Conservation (phyloP, 345 rosid species). For the Aquilaria yunnanensis region DNA sequence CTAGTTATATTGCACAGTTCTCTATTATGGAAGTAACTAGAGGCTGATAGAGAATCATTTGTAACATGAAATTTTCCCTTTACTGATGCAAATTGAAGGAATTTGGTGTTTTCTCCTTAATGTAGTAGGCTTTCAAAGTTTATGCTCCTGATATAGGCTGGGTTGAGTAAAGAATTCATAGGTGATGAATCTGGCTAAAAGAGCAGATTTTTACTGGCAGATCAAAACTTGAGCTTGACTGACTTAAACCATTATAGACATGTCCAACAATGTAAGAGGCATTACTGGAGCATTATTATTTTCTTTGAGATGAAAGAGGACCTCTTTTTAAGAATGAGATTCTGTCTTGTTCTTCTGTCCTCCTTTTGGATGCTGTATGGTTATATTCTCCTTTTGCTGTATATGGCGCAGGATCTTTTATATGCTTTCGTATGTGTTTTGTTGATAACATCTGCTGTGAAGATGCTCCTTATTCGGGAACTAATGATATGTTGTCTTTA, state of each 20-base stretch:
- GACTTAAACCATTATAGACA: no score
- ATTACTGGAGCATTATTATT: not conserved
- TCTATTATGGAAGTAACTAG: not conserved
- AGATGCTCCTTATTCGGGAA: not conserved
- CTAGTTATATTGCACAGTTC: no score
- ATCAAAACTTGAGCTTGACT: no score
- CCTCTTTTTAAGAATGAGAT: not conserved
- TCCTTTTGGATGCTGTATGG: not conserved
- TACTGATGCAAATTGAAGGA: no score
- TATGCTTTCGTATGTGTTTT: not conserved
- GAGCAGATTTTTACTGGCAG: no score
- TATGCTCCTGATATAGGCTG: no score
- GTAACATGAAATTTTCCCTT: no score
- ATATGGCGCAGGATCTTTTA: not conserved
- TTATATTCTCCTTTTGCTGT: not conserved
- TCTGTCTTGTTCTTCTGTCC: not conserved
- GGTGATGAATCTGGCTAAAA: no score
- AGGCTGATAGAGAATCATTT: not conserved
- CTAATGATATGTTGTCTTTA: slow-evolving; percentile 15
- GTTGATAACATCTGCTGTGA: not conserved
- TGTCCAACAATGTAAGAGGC: not conserved
- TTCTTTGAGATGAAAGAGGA: slow-evolving; percentile 1
- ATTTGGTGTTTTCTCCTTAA: no score
- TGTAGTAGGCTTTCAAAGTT: no score
- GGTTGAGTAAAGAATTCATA: no score